Percentiles rank a stretch among this genome's conserved stretches.
Conservation (phyloP, 129 eudicot species). For the Helichrysum umbraculigerum region DNA sequence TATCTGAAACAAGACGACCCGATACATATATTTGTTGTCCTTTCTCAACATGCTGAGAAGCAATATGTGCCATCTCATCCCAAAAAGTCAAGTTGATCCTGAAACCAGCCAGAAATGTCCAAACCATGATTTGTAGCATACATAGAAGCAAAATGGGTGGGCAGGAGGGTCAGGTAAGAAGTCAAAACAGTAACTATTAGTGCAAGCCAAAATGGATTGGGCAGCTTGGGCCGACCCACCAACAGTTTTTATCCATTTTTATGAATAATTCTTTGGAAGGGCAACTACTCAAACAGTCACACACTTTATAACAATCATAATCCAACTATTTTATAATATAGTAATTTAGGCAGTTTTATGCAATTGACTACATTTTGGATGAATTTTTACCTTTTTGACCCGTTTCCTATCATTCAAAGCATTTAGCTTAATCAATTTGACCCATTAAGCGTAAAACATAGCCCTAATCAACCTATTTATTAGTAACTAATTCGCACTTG, state of each 20-base stretch:
- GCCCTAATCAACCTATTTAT: not conserved
- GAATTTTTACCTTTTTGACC: not conserved
- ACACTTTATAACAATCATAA: not conserved
- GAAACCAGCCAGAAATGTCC: constrained; percentile 24
- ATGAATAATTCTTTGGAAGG: not conserved
- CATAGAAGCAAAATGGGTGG: not conserved
- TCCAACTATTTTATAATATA: not conserved
- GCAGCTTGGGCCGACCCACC: not conserved
- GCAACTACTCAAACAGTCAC: not conserved
- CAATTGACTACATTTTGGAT: not conserved
- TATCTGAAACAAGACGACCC: constrained; percentile 83
- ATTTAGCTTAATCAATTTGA: not conserved
- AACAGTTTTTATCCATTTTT: not conserved
- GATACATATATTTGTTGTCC: constrained; percentile 77
- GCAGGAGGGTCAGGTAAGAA: no score
- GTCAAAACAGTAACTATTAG: constrained; percentile 33
- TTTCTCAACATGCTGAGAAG: constrained; percentile 83
- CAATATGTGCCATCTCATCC: constrained; percentile 89
- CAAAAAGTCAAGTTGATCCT: constrained; percentile 90
- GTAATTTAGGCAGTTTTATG: not conserved
- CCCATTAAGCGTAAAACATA: not conserved
- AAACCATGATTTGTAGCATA: not conserved
- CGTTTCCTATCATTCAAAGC: not conserved
- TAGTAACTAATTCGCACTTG: not conserved
- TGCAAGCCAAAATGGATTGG: not conserved